These are phyloP conservation scores for Euclidium syriacum DNA, from an alignment of 345 rosid genomes.

Conservation along the genomic window DNA sequence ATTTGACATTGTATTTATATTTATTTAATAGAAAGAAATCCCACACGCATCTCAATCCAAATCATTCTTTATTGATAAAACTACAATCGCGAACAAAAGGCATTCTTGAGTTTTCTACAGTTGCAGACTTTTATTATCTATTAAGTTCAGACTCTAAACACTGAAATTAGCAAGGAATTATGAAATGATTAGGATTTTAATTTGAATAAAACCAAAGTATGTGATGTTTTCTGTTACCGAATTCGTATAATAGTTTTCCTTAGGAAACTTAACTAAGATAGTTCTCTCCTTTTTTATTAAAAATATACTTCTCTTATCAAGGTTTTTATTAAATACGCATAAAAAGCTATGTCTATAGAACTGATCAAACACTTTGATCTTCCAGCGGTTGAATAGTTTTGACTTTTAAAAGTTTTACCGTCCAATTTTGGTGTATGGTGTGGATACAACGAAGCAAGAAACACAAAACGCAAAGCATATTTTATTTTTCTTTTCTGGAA, in stretches of 20 bases:
- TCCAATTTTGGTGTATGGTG: not conserved
- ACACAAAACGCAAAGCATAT: not conserved
- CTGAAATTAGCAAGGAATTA: not conserved
- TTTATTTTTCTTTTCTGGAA: not conserved
- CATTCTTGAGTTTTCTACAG: slow-evolving; percentile 2
- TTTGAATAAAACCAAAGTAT: not conserved
- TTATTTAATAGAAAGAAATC: slow-evolving; percentile 21
- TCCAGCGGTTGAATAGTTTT: not conserved
- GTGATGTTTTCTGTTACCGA: not conserved
- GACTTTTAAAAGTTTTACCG: not conserved
- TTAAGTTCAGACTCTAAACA: not conserved
- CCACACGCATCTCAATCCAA: slow-evolving; percentile 32
- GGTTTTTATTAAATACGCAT: not conserved
- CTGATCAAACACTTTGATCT: not conserved
- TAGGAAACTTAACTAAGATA: not conserved
- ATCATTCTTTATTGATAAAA: slow-evolving; percentile 24
- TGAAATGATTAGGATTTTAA: not conserved
- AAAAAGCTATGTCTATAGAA: not conserved
- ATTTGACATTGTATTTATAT: not conserved
- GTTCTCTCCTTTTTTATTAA: no score
- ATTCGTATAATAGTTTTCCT: not conserved
- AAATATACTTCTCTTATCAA: no score
- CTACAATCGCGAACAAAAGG: slow-evolving; percentile 26
- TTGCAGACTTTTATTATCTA: slow-evolving; percentile 12
- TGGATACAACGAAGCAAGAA: not conserved